A percentile compares a stretch with the other conserved stretches of the same genome.
phyloP scores from a whole-genome alignment of 768 basidiomycete genomes.

The Kwoniella heveanensis region DNA sequence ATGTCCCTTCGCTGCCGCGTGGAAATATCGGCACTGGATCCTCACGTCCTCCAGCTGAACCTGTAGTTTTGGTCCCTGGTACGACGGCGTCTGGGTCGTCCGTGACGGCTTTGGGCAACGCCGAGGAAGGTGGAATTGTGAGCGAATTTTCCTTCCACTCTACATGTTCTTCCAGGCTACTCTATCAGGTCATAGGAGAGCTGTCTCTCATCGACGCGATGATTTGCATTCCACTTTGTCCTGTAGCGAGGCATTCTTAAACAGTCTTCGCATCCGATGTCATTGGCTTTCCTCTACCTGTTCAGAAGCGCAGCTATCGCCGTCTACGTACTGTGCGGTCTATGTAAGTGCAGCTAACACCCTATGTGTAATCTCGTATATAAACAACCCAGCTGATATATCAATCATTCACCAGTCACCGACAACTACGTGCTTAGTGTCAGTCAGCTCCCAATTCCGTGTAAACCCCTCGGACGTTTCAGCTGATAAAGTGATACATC shows the following conservation, averaged over 20 bases:
- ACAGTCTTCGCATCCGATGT: constrained; percentile 61
- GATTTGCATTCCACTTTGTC: constrained; percentile 64
- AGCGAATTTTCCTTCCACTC: constrained; percentile 37
- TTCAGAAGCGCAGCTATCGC: constrained; percentile 86
- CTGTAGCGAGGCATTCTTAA: constrained; percentile 44
- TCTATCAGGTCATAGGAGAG: constrained; percentile 69
- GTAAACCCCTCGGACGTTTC: not conserved
- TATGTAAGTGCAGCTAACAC: constrained; percentile 47
- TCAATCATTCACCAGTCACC: constrained; percentile 62
- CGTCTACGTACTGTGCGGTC: constrained; percentile 90
- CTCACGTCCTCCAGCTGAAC: constrained; percentile 50
- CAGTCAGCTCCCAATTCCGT: constrained; percentile 60
- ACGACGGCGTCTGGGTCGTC: constrained; percentile 24
- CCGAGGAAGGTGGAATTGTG: constrained; percentile 73
- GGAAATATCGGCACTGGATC: constrained; percentile 56
- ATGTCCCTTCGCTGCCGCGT: constrained; percentile 32
- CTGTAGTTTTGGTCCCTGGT: constrained; percentile 44
- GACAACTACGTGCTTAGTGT: constrained; percentile 91
- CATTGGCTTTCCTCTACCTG: constrained; percentile 83
- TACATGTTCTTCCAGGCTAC: constrained; percentile 60
- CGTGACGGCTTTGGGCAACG: constrained; percentile 62
- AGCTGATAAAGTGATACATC: constrained; percentile 16
- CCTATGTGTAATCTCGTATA: not conserved
- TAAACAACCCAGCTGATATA: constrained; percentile 14
- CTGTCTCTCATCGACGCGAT: too few species aligned